These are phyloP conservation scores for Globisporangium viniferum DNA, from an alignment of 352 stramenopile species.

Conservation along the genomic window DNA sequence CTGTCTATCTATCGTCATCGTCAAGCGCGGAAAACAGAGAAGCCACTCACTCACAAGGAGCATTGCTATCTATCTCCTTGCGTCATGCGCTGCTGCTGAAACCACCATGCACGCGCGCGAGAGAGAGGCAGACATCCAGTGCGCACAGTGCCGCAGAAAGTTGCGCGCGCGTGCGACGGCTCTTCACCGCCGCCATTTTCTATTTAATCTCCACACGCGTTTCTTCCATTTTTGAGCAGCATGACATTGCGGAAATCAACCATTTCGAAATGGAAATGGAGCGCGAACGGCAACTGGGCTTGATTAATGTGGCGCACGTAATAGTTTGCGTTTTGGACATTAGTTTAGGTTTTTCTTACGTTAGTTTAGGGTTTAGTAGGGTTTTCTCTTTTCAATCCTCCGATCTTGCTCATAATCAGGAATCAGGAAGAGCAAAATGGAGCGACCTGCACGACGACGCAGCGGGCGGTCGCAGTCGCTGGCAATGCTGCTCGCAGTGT, in stretches of 20 bases:
- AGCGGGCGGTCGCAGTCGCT: too few relatives aligned
- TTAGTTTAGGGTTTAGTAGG: neutral
- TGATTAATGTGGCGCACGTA: neutral
- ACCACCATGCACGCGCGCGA: neutral
- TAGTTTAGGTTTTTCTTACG: neutral
- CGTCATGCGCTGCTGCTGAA: constrained; percentile 4
- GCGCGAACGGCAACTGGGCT: neutral
- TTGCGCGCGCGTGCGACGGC: neutral
- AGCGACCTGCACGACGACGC: neutral
- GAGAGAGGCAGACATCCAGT: neutral
- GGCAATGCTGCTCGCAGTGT: neutral
- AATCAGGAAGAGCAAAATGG: constrained; percentile 2
- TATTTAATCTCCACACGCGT: neutral
- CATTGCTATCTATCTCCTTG: neutral
- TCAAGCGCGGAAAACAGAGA: too few relatives aligned
- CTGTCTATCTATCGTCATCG: neutral
- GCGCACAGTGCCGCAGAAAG: neutral
- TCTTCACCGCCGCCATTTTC: neutral
- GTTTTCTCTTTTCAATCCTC: neutral
- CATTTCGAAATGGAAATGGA: neutral
- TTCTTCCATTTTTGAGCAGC: neutral
- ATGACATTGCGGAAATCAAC: neutral
- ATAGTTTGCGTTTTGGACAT: neutral
- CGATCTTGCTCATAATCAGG: neutral
- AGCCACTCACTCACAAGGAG: too few relatives aligned